A percentile compares a stretch with the other conserved stretches of the same genome.
phyloP scores from a whole-genome alignment of 306 rosid genomes.

The Quercus alba region DNA sequence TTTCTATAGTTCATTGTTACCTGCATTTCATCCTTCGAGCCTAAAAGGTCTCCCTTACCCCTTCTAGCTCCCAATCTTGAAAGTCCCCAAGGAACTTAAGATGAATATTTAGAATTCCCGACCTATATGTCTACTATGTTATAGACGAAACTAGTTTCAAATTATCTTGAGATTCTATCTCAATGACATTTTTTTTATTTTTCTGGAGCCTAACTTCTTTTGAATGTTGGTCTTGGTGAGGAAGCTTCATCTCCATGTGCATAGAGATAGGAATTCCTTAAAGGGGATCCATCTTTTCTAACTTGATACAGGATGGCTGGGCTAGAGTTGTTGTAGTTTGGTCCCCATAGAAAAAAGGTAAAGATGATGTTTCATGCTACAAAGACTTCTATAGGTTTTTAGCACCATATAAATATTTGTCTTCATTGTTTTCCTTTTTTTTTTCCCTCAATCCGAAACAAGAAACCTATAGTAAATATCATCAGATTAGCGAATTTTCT shows the following conservation, averaged over 20 bases:
- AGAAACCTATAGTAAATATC: conserved; percentile 1
- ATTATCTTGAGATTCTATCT: conserved; percentile 1
- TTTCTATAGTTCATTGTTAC: no score
- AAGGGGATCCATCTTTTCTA: background rate
- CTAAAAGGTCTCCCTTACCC: no score
- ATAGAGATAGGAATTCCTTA: no score
- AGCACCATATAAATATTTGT: background rate
- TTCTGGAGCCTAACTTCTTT: background rate
- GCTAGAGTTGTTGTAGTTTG: background rate
- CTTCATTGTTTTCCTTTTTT: conserved; percentile 1
- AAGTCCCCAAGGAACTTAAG: background rate
- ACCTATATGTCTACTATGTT: no score
- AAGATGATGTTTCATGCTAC: conserved; percentile 2
- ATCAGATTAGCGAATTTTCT: conserved; percentile 8
- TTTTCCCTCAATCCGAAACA: background rate
- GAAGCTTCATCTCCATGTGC: background rate
- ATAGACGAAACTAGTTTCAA: no score
- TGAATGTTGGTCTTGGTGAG: background rate
- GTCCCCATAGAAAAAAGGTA: background rate
- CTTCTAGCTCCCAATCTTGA: no score
- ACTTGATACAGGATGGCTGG: background rate
- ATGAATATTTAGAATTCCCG: conserved; percentile 8
- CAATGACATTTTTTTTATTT: background rate
- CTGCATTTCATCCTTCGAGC: no score
- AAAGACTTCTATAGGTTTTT: conserved; percentile 8